A percentile compares a stretch with the other conserved stretches of the same genome.
These are phyloP conservation scores for Cicer arietinum DNA, from an alignment of 306 rosid species.

Conservation along the genomic window DNA sequence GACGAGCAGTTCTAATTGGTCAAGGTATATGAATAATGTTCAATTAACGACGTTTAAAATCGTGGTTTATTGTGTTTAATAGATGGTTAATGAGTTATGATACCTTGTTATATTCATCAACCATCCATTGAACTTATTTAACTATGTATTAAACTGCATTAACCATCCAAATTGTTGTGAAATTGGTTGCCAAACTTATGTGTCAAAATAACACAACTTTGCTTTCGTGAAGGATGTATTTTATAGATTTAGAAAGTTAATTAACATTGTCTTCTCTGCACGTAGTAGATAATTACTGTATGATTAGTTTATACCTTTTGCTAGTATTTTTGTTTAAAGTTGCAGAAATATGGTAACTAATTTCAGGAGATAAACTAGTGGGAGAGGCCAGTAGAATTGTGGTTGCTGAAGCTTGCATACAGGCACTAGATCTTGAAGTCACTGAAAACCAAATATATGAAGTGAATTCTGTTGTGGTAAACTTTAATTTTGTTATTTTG, in stretches of 20 bases:
- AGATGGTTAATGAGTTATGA: no score
- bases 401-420: slow-evolving; percentile 96
- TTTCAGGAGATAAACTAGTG: slow-evolving; percentile 87
- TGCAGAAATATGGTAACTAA: slow-evolving; percentile 9
- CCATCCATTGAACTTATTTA: no score
- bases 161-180: no score
- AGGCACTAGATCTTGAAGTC: slow-evolving; percentile 82
- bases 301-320: not conserved
- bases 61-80: no score
- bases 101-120: no score
- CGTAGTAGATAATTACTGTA: no score
- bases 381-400: slow-evolving; percentile 93
- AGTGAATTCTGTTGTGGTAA: slow-evolving; percentile 87
- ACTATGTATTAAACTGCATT: no score
- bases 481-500: slow-evolving; percentile 30
- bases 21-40: slow-evolving; percentile 64
- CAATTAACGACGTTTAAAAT: no score
- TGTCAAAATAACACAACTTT: no score
- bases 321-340: slow-evolving; percentile 12
- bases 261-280: slow-evolving; percentile 10
- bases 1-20: slow-evolving; percentile 86
- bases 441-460: slow-evolving; percentile 82
- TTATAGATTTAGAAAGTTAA: not conserved
- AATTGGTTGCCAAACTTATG: no score
- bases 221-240: not conserved